phyloP scores from a whole-genome alignment of 495 filamentous ascomycete genomes.

The Immersiella caudata region DNA sequence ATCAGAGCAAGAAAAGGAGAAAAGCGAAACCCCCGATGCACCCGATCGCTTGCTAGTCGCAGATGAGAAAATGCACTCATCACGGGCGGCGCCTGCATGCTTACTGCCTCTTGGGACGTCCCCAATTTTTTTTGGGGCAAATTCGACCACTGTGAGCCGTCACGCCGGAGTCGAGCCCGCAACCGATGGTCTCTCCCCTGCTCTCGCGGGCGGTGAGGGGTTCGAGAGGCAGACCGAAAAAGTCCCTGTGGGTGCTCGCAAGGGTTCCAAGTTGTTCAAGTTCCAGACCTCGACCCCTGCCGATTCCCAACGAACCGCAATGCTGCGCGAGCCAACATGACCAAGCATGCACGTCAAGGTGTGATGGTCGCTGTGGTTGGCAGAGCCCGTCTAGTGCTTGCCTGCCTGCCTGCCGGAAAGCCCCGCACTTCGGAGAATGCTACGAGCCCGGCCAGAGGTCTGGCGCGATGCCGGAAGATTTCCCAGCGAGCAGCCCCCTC shows the following conservation, averaged over 20 bases:
- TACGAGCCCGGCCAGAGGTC: not conserved
- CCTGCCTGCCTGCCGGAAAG: not conserved
- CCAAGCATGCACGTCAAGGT: not conserved
- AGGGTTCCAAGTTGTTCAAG: no score
- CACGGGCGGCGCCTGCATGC: not conserved
- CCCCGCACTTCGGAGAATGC: not conserved
- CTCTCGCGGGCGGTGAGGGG: not conserved
- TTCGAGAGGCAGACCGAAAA: not conserved
- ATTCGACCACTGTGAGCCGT: not conserved
- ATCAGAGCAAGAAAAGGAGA: no score
- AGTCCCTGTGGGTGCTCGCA: no score
- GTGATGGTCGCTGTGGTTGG: not conserved
- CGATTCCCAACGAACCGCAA: not conserved
- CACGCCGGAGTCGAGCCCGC: not conserved
- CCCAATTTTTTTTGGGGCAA: not conserved
- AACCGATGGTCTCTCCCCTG: not conserved
- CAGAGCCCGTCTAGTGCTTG: not conserved
- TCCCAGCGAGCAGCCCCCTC: not conserved
- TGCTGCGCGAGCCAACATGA: not conserved
- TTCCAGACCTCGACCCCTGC: not conserved
- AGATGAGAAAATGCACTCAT: constrained; percentile 1
- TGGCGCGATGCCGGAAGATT: not conserved
- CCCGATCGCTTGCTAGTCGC: not conserved
- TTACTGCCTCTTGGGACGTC: not conserved
- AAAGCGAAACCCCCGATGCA: not conserved